These are phyloP conservation scores for Penicillium freii DNA, from an alignment of 2,329 filamentous ascomycete species.

Conservation along the genomic window DNA sequence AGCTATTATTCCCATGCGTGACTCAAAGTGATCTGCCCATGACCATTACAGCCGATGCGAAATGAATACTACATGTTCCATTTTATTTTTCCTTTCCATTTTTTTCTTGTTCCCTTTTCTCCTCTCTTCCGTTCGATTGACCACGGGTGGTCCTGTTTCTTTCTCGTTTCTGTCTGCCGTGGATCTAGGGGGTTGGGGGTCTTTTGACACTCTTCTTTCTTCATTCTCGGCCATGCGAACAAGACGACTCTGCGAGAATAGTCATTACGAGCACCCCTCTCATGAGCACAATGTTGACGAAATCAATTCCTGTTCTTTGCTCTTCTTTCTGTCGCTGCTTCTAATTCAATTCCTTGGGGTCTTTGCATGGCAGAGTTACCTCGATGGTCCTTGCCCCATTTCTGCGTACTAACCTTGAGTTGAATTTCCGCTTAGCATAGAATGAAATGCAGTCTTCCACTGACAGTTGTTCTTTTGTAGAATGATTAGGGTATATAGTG, in stretches of 20 bases:
- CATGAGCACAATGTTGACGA: conserved; percentile 11
- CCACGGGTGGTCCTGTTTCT: conserved; percentile 16
- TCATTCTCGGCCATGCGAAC: conserved; percentile 8
- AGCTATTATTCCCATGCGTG: conserved; percentile 36
- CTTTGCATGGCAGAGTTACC: conserved; percentile 6
- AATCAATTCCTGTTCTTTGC: conserved; percentile 5
- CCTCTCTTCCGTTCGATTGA: conserved; percentile 9
- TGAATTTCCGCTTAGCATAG: conserved; percentile 15
- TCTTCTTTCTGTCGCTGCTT: conserved; percentile 1
- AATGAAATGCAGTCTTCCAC: conserved; percentile 26
- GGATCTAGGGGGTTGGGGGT: conserved; percentile 2
- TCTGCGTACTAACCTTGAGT: conserved; percentile 2
- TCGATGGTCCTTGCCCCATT: not conserved
- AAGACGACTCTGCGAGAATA: conserved; percentile 17
- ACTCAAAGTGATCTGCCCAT: conserved; percentile 35
- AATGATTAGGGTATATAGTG: not conserved
- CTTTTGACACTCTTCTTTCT: conserved; percentile 1
- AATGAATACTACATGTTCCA: conserved; percentile 28
- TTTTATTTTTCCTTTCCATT: conserved; percentile 5
- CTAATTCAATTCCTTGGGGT: conserved; percentile 4
- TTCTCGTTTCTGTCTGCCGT: conserved; percentile 13
- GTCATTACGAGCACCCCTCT: conserved; percentile 13
- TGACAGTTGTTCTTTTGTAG: conserved; percentile 8
- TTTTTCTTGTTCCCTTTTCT: conserved; percentile 4
- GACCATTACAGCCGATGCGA: conserved; percentile 37